Base-by-base conservation (phyloP, 768 basidiomycete species). In the Collybia mongolica region DNA sequence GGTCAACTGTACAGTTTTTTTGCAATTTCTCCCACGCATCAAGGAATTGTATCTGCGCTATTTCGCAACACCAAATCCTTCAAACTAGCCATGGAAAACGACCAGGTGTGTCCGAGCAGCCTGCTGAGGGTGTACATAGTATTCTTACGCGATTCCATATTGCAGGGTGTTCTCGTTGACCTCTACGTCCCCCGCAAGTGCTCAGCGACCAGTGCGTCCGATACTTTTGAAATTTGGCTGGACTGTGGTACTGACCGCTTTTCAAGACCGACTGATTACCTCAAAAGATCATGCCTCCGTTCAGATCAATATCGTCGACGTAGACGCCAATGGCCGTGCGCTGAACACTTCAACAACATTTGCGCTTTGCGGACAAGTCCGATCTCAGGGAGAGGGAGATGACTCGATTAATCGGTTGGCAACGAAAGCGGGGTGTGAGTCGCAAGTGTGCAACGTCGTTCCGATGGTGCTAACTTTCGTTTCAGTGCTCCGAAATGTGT, bases 171-270 rank as follows among this genome's bases (percentile, higher is more conserved):
- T 70, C 95, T 99, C 72, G 97, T 99, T 68, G 97, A 98, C 82
- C 94, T 99, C 75, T 99, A 99, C 79, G 95, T 98, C 67, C 97
- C 97, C 73, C 92, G 97, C 82, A 98, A 98, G 75, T 98, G 97
- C 72, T 84, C 93, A 68, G 94, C 95, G 48, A 96, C 94, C 62
- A 95, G 94, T 97, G 66, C 68, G 91, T 83, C 52, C 52, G 53
- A 29, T 48, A 18, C 7, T 46, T 19, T 38, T 49, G 29, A 20
- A 3, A 22, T 26, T 11, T 26, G 24, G 24, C 7, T 26, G 24
- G 4, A 26, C 24, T 26, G 24, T 26, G 24, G 24, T 49, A 32
- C 55, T 32, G 12, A 50, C 42, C 19, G 14, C 38, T 35, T 44
- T 51, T 57, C 19, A 52, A 97, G 94, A 95, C 84, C 93, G 96